These are phyloP conservation scores for Cryptococcus floricola DNA, from an alignment of 1,284 basidiomycete species.

Conservation along the genomic window DNA sequence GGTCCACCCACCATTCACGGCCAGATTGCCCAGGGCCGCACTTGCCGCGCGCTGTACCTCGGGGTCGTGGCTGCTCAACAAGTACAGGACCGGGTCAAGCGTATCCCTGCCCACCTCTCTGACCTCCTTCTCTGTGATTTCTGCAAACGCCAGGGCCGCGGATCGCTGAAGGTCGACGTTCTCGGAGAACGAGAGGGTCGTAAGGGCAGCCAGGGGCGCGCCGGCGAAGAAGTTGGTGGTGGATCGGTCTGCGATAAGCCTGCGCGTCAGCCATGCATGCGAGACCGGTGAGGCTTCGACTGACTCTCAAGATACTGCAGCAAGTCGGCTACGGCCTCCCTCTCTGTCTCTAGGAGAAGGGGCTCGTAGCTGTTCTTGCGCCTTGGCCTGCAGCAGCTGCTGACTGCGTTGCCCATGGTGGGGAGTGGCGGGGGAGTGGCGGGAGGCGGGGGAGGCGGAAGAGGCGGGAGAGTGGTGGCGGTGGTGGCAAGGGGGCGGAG, in stretches of 20 bases:
- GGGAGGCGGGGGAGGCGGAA: too few species aligned
- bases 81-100: constrained; percentile 95
- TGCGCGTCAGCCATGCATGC: background rate
- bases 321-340: constrained; percentile 96
- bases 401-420: constrained; percentile 38
- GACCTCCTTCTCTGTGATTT: constrained; percentile 99
- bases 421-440: background rate
- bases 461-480: background rate
- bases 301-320: constrained; percentile 96
- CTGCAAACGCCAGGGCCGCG: constrained; percentile 96
- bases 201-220: constrained; percentile 85
- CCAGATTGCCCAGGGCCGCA: constrained; percentile 96
- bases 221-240: constrained; percentile 96
- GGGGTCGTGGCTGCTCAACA: constrained; percentile 95
- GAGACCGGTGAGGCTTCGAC: constrained; percentile 34
- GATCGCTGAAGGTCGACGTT: constrained; percentile 99
- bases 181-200: constrained; percentile 96
- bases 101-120: constrained; percentile 95
- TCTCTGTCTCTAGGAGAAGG: constrained; percentile 91
- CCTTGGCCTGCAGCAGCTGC: constrained; percentile 42
- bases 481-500: constrained; percentile 1
- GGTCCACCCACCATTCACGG: constrained; percentile 81
- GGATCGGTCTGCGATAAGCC: constrained; percentile 66
- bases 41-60: constrained; percentile 98
- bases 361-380: constrained; percentile 77